Conservation (phyloP, 139 green algal genomes). For the Volvox africanus region DNA sequence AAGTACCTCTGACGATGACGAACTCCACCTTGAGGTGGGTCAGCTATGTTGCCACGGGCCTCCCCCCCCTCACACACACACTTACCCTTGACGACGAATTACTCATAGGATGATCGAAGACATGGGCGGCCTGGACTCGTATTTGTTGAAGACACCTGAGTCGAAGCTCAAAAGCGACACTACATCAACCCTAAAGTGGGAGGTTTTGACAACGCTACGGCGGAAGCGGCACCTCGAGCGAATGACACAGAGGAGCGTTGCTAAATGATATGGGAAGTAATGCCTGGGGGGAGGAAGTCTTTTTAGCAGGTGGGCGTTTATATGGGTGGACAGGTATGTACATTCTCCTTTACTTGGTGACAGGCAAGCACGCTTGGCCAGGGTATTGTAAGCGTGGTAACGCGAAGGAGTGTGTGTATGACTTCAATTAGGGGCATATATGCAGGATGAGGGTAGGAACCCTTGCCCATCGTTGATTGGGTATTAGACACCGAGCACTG, state of each 20-base stretch:
- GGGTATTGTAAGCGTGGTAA: no score
- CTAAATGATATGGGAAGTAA: no score
- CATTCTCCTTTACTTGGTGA: no score
- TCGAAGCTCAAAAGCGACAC: slow-evolving; percentile 77
- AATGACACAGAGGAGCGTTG: neutral
- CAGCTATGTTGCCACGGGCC: neutral
- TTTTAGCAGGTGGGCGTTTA: no score
- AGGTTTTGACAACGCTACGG: slow-evolving; percentile 52
- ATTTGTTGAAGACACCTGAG: slow-evolving; percentile 81
- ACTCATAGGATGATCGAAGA: slow-evolving; percentile 85
- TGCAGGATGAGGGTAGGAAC: no score
- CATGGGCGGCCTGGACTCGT: slow-evolving; percentile 86
- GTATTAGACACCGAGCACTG: no score
- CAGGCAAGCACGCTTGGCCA: no score
- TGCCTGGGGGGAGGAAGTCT: no score
- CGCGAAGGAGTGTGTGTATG: no score
- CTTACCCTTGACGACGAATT: neutral
- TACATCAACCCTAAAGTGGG: slow-evolving; percentile 38
- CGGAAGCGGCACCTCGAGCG: slow-evolving; percentile 24
- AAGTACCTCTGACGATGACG: slow-evolving; percentile 81
- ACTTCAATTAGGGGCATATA: no score
- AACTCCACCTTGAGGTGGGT: slow-evolving; percentile 76
- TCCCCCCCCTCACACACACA: neutral
- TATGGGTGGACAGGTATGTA: no score
- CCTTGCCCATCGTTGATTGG: no score